Conservation (phyloP, 106 monocot species). For the Phalaenopsis aphrodite region DNA sequence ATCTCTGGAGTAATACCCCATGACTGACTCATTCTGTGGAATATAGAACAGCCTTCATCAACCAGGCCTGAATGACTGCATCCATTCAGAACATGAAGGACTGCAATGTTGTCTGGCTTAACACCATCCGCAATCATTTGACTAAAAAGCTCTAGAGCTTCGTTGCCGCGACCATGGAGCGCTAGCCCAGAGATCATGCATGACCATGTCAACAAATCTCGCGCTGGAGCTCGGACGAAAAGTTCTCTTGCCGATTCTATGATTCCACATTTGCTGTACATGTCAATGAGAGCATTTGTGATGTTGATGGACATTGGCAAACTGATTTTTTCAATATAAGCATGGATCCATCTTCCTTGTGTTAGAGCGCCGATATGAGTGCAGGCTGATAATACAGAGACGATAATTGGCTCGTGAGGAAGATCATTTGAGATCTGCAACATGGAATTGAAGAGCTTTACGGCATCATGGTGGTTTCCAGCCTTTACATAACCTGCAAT, state of each 20-base stretch:
- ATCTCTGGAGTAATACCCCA: conserved; percentile 27
- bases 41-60: conserved; percentile 20
- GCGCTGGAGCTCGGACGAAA: conserved; percentile 5
- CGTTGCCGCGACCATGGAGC: conserved; percentile 27
- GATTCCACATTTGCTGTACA: conserved; percentile 46
- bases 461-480: conserved; percentile 23
- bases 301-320: conserved; percentile 19
- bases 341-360: conserved; percentile 46
- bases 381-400: conserved; percentile 33
- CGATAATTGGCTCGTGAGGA: conserved; percentile 33
- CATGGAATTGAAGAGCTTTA: conserved; percentile 29
- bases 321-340: conserved; percentile 16
- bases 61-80: conserved; percentile 44
- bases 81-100: conserved; percentile 36
- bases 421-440: conserved; percentile 3
- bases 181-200: conserved; percentile 47
- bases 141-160: conserved; percentile 22
- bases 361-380: conserved; percentile 35
- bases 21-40: conserved; percentile 14
- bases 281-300: conserved; percentile 34
- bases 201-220: conserved; percentile 39
- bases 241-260: conserved; percentile 33
- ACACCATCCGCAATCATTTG: conserved; percentile 22
- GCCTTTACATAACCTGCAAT: conserved; percentile 23
- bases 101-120: conserved; percentile 23